Evolutionary conservation across 164 flowering plant genomes (phyloP).

Genomic region (Chloranthus sessilifolius): DNA sequence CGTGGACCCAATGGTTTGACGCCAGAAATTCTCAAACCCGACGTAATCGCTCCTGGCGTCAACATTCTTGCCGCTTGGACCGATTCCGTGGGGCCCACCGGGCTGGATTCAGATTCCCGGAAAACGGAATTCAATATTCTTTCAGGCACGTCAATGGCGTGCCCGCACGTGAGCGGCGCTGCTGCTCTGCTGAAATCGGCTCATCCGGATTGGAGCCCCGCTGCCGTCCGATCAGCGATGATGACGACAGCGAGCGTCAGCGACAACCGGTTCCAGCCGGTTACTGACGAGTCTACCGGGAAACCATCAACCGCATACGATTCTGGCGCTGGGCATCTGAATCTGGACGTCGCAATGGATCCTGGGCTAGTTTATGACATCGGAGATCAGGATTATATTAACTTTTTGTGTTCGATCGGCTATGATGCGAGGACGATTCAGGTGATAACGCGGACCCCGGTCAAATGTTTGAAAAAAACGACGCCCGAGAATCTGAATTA

Average conservation of each 20-base stretch:
- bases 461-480: constrained; percentile 34
- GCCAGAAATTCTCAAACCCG: constrained; percentile 78
- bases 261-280: constrained; percentile 32
- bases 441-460: constrained; percentile 50
- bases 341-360: constrained; percentile 63
- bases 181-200: constrained; percentile 80
- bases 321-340: constrained; percentile 63
- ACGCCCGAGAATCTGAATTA: constrained; percentile 70
- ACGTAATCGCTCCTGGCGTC: constrained; percentile 79
- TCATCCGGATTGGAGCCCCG: constrained; percentile 79
- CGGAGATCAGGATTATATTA: constrained; percentile 43
- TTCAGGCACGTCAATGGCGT: constrained; percentile 86
- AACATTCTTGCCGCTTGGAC: constrained; percentile 89
- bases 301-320: constrained; percentile 54
- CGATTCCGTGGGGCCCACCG: constrained; percentile 71
- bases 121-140: constrained; percentile 73
- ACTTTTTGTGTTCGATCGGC: constrained; percentile 59
- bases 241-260: constrained; percentile 61
- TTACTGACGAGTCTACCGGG: constrained; percentile 67
- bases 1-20: constrained; percentile 74
- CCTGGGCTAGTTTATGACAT: constrained; percentile 78
- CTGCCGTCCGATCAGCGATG: constrained; percentile 72
- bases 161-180: constrained; percentile 83
- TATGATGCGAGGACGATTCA: constrained; percentile 55
- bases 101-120: constrained; percentile 46